Evolutionary conservation across 805 yeast genomes (phyloP), one percentile per base, ranked within the genome.

Genomic region (Cyberlindnera euphorbiae): DNA sequence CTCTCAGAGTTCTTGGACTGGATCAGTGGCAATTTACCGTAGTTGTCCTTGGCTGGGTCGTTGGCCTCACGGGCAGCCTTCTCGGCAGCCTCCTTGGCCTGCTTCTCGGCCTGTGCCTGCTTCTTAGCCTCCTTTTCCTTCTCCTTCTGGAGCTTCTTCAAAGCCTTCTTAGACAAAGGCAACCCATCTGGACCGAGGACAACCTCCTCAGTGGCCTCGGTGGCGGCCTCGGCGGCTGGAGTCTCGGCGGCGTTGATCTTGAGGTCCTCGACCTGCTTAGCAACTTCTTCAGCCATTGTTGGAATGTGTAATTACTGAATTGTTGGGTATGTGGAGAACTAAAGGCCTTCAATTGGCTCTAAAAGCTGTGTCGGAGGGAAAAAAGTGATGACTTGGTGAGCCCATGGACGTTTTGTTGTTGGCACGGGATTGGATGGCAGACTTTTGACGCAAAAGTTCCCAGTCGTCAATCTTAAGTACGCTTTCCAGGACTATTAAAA

Each of bases 71-170:
- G 73, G 26, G 81, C 82, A 46, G 75, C 83, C 41, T 54, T 60
- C 45, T 65, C 74, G 49, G 80, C 79, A 47, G 82, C 89, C 44
- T 89, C 94, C 63, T 82, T 82, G 27, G 90, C 95, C 40, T 84
- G 65, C 64, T 85, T 85, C 26, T 83, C 94, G 35, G 93, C 97
- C 55, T 81, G 82, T 62, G 86, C 97, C 26, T 87, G 93, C 70
- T 89, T 89, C 73, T 89, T 90, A 57, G 74, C 79, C 49, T 82
- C 94, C 70, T 90, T 90, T 65, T 89, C 97, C 58, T 75, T 78
- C 64, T 86, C 96, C 58, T 90, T 90, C 61, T 84, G 93, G 45
- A 93, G 74, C 69, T 93, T 93, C 74, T 93, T 93, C 54, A 93
- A 68, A 3, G 96, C 98, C 60, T 89, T 93, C 66, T 93, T 93